Base-by-base conservation (phyloP, 352 stramenopile species). In the Phytophthora ramorum region DNA sequence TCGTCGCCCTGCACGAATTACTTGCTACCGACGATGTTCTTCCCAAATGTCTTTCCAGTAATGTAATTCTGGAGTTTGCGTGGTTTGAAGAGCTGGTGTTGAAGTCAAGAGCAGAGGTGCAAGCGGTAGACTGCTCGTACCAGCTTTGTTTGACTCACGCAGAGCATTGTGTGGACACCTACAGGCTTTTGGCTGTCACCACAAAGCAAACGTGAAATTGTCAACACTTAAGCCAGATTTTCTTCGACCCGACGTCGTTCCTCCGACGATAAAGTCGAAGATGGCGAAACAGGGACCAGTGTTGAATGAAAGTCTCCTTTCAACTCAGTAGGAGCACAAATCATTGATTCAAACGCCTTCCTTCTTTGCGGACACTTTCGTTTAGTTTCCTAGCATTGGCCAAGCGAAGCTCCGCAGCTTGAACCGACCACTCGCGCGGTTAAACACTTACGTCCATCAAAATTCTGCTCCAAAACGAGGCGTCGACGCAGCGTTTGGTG, bases 161-260 rank as follows among this genome's bases (percentile, higher is more conserved):
- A 66, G 8, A 66, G 38, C 48, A 66, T 66, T n/a, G n/a, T 7
- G 7, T 55, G 12, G 1, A 50, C 30, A 2, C 44, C n/a, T 24
- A 32, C 38, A 17, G 58, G 58, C 40, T 66, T 35, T 53, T 66
- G 58, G 48, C 47, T 54, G 40, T 28, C 30, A 48, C 28, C 16
- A 66, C 47, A 8, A 66, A 24, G 24, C 48, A 59, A 20, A 1
- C 6, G n/a, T 59, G 58, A 48, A 58, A 66, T 19, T 66, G 41
- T 35, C 26, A 66, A 12, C 22, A 66, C 49, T 26, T 53, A 48
- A 5, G 32, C 37, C 8, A 66, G 38, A 26, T 30, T 12, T 14
- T 41, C 4, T 17, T 51, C 9, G 13, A 38, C 45, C 44, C 12
- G 35, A 20, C 30, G 30, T 38, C 58, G 38, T 41, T 59, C 47